Conservation (phyloP, 768 basidiomycete species). For the Chlorophyllum brunneum region DNA sequence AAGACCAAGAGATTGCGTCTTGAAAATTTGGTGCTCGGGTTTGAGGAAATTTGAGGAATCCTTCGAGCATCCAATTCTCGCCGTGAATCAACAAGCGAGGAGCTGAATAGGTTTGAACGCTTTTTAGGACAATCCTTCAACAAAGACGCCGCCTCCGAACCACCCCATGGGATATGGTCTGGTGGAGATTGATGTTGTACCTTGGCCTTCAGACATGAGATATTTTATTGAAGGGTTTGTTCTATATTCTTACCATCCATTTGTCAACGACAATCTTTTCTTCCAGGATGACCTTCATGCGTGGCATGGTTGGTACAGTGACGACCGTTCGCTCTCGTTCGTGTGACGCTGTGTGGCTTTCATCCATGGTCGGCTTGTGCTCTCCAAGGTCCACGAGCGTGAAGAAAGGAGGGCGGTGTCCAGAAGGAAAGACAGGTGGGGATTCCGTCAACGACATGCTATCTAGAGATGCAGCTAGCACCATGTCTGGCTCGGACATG, state of each 20-base stretch:
- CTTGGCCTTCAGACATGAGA: constrained; percentile 2
- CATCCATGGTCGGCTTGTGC: background rate
- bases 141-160: background rate
- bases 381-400: constrained; percentile 1
- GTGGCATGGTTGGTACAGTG: constrained; percentile 4
- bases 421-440: constrained; percentile 1
- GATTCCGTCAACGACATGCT: background rate
- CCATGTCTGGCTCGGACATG: background rate
- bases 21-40: background rate
- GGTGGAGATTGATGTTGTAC: constrained; percentile 3
- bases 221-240: background rate
- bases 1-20: background rate
- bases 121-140: background rate
- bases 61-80: no score
- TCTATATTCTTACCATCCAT: background rate
- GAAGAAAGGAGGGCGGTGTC: constrained; percentile 2
- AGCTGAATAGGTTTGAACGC: background rate
- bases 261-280: constrained; percentile 5
- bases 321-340: background rate
- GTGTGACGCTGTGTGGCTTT: background rate
- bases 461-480: background rate
- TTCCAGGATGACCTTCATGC: constrained; percentile 4
- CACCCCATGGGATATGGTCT: constrained; percentile 3
- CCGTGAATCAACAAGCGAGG: no score
- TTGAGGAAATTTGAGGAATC: background rate